A percentile compares a stretch with the other conserved stretches of the same genome.
These are phyloP conservation scores for Strigomonas galati DNA, from an alignment of 208 protist genomes.

Conservation along the genomic window DNA sequence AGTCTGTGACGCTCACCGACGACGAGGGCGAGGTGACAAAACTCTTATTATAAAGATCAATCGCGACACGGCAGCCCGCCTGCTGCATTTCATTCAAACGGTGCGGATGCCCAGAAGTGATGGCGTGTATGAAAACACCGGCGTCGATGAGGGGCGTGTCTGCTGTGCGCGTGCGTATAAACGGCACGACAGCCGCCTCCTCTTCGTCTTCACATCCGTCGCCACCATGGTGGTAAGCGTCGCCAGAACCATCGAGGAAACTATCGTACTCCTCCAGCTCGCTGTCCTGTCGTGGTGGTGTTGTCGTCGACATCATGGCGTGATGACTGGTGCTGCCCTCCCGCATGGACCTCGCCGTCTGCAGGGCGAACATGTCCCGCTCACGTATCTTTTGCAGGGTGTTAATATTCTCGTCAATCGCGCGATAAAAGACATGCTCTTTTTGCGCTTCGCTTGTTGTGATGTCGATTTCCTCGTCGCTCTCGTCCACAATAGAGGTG, in stretches of 20 bases:
- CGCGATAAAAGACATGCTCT: conserved; percentile 23
- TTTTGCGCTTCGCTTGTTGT: not conserved
- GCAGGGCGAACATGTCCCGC: conserved; percentile 23
- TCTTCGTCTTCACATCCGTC: not conserved
- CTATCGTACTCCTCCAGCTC: not conserved
- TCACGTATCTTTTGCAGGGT: conserved; percentile 47
- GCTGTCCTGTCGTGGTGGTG: not conserved
- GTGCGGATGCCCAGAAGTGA: not conserved
- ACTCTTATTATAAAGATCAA: not conserved
- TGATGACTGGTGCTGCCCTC: not conserved
- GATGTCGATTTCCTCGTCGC: conserved; percentile 12
- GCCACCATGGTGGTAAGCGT: not conserved
- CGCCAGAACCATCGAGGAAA: not conserved
- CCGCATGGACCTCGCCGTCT: conserved; percentile 16
- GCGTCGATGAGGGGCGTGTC: conserved; percentile 1
- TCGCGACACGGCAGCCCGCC: not conserved
- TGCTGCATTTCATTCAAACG: not conserved
- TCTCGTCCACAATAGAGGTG: not conserved
- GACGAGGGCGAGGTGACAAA: not conserved
- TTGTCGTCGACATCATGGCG: no score
- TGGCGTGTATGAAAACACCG: not conserved
- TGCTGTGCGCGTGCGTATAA: not conserved
- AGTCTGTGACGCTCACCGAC: not conserved
- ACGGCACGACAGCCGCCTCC: not conserved
- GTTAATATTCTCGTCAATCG: conserved; percentile 54